phyloP scores from a whole-genome alignment of 345 rosid species.

The Euclidium syriacum region DNA sequence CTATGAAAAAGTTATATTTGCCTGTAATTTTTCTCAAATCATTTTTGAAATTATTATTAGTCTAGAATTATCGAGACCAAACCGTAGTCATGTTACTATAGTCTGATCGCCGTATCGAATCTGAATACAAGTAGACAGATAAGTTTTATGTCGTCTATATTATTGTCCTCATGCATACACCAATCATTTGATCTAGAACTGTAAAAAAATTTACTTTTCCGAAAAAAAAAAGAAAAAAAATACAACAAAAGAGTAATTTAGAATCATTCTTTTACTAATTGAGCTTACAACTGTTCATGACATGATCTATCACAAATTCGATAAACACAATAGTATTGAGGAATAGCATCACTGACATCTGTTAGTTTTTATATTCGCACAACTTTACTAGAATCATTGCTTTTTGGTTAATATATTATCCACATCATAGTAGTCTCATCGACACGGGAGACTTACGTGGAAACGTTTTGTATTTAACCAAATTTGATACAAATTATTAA shows the following conservation, averaged over 20 bases:
- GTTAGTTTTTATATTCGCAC: neutral
- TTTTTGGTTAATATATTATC: neutral
- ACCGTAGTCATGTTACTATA: neutral
- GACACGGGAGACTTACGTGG: constrained; percentile 31
- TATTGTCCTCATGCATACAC: constrained; percentile 1
- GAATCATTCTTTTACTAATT: neutral
- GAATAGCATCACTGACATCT: neutral
- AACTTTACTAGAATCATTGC: neutral
- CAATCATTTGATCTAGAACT: neutral
- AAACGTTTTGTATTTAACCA: neutral
- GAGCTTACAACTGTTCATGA: neutral
- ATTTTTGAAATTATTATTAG: too few relatives aligned
- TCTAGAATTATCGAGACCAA: neutral
- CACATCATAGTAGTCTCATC: constrained; percentile 9
- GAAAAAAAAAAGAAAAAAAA: too few relatives aligned
- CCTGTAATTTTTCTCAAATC: too few relatives aligned
- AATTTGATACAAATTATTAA: neutral
- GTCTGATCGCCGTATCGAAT: neutral
- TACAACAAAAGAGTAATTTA: neutral
- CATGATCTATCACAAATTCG: neutral
- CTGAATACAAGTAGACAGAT: neutral
- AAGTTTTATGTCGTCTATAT: neutral
- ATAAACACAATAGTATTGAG: neutral
- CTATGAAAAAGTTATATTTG: too few relatives aligned
- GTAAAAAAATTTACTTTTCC: neutral